Base-by-base conservation (phyloP, 164 flowering plant species). In the Berberis thunbergii region DNA sequence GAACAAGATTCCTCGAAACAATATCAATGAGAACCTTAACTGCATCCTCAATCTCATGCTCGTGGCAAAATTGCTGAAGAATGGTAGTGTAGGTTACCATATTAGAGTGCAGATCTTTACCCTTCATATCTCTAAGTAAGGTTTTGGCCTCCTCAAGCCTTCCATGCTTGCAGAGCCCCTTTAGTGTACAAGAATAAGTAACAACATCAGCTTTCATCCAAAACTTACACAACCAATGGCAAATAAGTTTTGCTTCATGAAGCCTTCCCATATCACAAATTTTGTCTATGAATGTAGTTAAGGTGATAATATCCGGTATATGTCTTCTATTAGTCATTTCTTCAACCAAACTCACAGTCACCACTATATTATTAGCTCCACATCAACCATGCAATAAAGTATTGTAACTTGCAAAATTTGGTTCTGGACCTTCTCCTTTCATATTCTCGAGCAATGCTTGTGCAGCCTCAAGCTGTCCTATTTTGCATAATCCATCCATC, bases 171-270 rank as follows among this genome's bases (percentile, higher is more conserved):
- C 70, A 62, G 26, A 63, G 26, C 41, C 70, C 70, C 38, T 65
- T 63, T 60, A 67, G 10, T 10, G 67, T 41, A 54, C 56, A 53
- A 39, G 65, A 63, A 72, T 72, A 72, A 7, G 71, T 64, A 52
- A 72, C 68, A 43, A 11, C 41, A 56, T 72, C 71, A 58, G 62
- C 68, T 64, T 58, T 71, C 46, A 72, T 61, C 45, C 75, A 71
- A 12, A 46, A 46, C 41, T 72, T 68, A 49, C 6, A 26, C 71
- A 72, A 63, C 44, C 8, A 43, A 49, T 44, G 41, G 13, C 67
- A 54, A 55, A 72, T 12, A 2, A 42, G 39, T 64, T 67, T 64
- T 50, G 65, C 71, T 46, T 72, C 68, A 64, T 59, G 61, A n/a
- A 64, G 43, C 60, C 64, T 63, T 43, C 62, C n/a, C 71, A 54